Percentiles rank a stretch among this genome's conserved stretches.
Evolutionary conservation across 1,139 yeast species (phyloP).

Genomic region (Candida tunisiensis): DNA sequence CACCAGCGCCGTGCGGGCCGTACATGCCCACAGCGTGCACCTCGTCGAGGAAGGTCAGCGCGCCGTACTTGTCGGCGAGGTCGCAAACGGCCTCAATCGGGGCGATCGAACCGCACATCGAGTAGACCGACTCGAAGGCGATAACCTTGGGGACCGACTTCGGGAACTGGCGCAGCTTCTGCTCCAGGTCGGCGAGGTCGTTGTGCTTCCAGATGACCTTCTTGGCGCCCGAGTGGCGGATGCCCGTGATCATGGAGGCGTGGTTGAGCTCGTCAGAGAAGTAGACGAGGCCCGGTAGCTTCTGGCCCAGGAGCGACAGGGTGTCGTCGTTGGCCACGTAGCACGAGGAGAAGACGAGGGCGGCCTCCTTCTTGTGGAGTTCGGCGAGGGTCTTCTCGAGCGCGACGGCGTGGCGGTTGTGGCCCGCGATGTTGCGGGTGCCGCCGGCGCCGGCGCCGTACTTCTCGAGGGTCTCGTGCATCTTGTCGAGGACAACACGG

Average conservation of each 20-base stretch:
- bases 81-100: slow-evolving; percentile 90
- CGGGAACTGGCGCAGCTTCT: slow-evolving; percentile 62
- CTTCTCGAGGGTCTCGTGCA: slow-evolving; percentile 67
- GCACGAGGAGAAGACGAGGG: slow-evolving; percentile 88
- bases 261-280: slow-evolving; percentile 90
- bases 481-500: slow-evolving; percentile 49
- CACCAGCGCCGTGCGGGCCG: slow-evolving; percentile 99
- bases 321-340: slow-evolving; percentile 96
- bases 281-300: slow-evolving; percentile 74
- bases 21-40: slow-evolving; percentile 99
- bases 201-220: slow-evolving; percentile 90
- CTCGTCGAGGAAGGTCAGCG: slow-evolving; percentile 90
- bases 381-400: slow-evolving; percentile 80
- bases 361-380: slow-evolving; percentile 88
- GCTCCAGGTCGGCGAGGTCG: slow-evolving; percentile 68
- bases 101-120: slow-evolving; percentile 96
- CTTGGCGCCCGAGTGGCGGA: slow-evolving; percentile 73
- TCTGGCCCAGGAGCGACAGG: slow-evolving; percentile 80
- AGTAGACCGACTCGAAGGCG: slow-evolving; percentile 93
- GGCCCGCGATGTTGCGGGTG: slow-evolving; percentile 97
- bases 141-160: slow-evolving; percentile 77
- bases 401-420: slow-evolving; percentile 71
- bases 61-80: slow-evolving; percentile 94
- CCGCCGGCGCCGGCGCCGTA: slow-evolving; percentile 99
- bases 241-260: slow-evolving; percentile 96